Evolutionary conservation across 2,329 filamentous ascomycete genomes (phyloP).

Genomic region (Diaporthe vexans): DNA sequence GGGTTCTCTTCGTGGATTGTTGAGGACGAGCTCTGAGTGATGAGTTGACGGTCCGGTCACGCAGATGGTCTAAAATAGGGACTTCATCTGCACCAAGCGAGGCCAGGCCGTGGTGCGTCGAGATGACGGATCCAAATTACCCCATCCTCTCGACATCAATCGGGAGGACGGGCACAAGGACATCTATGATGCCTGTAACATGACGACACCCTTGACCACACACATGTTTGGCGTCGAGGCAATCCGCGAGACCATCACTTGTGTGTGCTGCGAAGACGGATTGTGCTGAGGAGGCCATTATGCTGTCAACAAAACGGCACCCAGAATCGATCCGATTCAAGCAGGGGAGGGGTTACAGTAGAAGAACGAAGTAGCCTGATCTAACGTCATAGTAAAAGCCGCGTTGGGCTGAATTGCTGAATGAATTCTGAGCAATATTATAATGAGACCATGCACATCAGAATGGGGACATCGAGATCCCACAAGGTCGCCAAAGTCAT

Average conservation of each 20-base stretch:
- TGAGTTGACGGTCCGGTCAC: constrained; percentile 75
- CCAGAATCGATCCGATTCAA: constrained; percentile 82
- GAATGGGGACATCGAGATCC: too few relatives aligned
- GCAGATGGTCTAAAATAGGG: constrained; percentile 60
- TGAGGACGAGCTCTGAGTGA: constrained; percentile 83
- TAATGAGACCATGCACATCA: neutral
- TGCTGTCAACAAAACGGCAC: constrained; percentile 77
- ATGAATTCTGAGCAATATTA: neutral
- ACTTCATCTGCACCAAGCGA: constrained; percentile 90
- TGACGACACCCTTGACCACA: constrained; percentile 51
- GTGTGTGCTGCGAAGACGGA: constrained; percentile 65
- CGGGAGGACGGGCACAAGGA: constrained; percentile 75
- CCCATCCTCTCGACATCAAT: constrained; percentile 85
- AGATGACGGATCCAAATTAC: constrained; percentile 81
- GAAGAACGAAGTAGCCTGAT: neutral
- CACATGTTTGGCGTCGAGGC: constrained; percentile 72
- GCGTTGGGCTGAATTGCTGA: neutral
- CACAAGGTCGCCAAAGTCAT: neutral
- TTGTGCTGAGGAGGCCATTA: constrained; percentile 82
- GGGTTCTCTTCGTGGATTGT: constrained; percentile 81
- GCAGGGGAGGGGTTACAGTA: constrained; percentile 54
- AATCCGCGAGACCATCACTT: constrained; percentile 60
- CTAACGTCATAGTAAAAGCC: neutral
- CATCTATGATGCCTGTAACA: constrained; percentile 52
- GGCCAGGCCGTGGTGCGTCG: constrained; percentile 83